Conservation (phyloP, 805 yeast genomes). For the Ogataea wickerhamii region DNA sequence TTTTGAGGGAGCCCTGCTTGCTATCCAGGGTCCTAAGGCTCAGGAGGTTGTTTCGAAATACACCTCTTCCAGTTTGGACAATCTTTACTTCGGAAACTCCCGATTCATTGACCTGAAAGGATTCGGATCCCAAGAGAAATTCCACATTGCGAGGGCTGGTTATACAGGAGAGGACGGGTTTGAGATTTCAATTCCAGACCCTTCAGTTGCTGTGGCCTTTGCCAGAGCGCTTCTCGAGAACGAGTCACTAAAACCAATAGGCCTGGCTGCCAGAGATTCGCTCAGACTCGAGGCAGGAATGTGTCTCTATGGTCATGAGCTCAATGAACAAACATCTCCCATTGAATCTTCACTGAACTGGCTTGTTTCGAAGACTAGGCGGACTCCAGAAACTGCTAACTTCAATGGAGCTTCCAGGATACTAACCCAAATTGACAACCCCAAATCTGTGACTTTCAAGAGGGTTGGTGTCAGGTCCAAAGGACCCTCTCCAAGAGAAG, state of each 20-base stretch:
- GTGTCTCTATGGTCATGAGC: constrained; percentile 95
- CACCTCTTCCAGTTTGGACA: constrained; percentile 54
- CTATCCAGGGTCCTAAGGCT: constrained; percentile 91
- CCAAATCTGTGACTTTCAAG: constrained; percentile 54
- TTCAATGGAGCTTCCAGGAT: constrained; percentile 81
- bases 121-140: constrained; percentile 37
- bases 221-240: constrained; percentile 55
- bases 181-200: constrained; percentile 74
- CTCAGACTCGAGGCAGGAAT: constrained; percentile 95
- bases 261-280: constrained; percentile 97
- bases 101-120: constrained; percentile 43
- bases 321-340: constrained; percentile 76
- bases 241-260: constrained; percentile 72
- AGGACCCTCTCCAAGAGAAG: constrained; percentile 94
- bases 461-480: constrained; percentile 73
- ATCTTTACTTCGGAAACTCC: constrained; percentile 72
- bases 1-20: constrained; percentile 74
- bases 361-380: constrained; percentile 81
- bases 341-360: constrained; percentile 86
- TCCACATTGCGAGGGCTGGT: constrained; percentile 91
- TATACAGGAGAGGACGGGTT: constrained; percentile 99
- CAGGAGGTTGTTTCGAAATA: constrained; percentile 61
- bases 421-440: constrained; percentile 57
- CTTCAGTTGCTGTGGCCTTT: constrained; percentile 52
- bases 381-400: constrained; percentile 41